Percentiles rank a stretch among this genome's conserved stretches.
Conservation (phyloP, 1,284 basidiomycete species). For the Malassezia nana region DNA sequence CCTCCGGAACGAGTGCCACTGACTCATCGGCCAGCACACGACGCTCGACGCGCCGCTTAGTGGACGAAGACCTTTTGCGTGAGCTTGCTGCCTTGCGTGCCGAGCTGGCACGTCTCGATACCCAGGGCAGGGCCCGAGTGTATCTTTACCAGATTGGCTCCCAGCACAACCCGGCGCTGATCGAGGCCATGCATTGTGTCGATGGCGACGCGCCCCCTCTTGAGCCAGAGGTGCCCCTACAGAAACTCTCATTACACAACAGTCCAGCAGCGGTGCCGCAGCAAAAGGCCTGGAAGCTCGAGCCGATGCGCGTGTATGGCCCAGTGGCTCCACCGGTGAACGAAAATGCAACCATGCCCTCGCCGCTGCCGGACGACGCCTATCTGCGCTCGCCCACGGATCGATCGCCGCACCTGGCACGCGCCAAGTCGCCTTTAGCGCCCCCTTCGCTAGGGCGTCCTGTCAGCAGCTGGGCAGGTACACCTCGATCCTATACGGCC, state of each 20-base stretch:
- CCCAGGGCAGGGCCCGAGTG: constrained; percentile 22
- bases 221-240: not conserved
- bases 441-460: not conserved
- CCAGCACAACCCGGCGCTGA: constrained; percentile 31
- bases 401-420: not conserved
- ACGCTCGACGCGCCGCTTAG: constrained; percentile 20
- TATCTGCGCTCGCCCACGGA: not conserved
- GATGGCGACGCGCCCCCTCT: not conserved
- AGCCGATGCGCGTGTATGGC: not conserved
- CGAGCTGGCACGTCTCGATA: constrained; percentile 25
- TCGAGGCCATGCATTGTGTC: not conserved
- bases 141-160: constrained; percentile 39
- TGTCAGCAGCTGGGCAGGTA: not conserved
- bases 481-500: not conserved
- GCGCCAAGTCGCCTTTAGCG: not conserved
- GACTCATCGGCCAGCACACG: constrained; percentile 1
- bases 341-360: not conserved
- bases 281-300: not conserved
- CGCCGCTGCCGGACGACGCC: constrained; percentile 2
- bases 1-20: not conserved
- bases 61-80: constrained; percentile 37
- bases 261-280: too few relatives aligned
- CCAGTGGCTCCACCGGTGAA: not conserved
- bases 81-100: constrained; percentile 34
- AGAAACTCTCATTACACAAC: not conserved